phyloP scores from a whole-genome alignment of 495 filamentous ascomycete species.

The Extremus antarcticus region DNA sequence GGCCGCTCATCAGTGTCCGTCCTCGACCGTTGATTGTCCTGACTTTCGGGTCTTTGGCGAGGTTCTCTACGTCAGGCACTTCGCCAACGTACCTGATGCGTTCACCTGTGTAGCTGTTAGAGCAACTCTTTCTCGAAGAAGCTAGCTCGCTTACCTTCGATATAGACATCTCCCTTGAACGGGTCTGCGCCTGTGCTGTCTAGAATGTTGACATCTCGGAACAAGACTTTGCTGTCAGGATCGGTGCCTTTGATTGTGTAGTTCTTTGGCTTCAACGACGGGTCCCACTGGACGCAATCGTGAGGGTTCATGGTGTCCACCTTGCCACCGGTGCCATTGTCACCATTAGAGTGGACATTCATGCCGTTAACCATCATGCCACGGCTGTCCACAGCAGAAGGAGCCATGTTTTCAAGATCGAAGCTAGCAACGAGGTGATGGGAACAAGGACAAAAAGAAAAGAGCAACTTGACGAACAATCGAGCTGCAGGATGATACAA shows the following conservation, averaged over 20 bases:
- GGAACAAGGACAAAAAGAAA: no score
- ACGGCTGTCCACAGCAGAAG: constrained; percentile 10
- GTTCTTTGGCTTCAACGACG: constrained; percentile 25
- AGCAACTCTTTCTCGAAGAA: background rate
- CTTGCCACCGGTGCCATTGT: background rate
- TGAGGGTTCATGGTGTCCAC: constrained; percentile 9
- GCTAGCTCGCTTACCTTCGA: constrained; percentile 23
- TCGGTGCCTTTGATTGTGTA: constrained; percentile 31
- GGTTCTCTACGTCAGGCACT: constrained; percentile 29
- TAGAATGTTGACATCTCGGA: constrained; percentile 40
- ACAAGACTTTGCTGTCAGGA: constrained; percentile 32
- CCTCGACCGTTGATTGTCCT: constrained; percentile 34
- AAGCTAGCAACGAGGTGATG: no score
- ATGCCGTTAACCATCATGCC: constrained; percentile 13
- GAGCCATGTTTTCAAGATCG: constrained; percentile 7
- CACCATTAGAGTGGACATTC: constrained; percentile 4
- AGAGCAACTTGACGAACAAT: no score
- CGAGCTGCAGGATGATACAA: no score
- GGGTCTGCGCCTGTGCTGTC: constrained; percentile 38
- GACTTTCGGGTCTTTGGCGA: constrained; percentile 29
- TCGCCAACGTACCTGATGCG: constrained; percentile 33
- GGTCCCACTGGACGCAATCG: constrained; percentile 18
- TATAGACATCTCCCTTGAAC: constrained; percentile 40
- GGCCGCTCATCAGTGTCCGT: constrained; percentile 39
- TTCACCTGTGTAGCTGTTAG: constrained; percentile 21